Conservation (phyloP, 305 asterid genomes). For the Solanum chacoense region DNA sequence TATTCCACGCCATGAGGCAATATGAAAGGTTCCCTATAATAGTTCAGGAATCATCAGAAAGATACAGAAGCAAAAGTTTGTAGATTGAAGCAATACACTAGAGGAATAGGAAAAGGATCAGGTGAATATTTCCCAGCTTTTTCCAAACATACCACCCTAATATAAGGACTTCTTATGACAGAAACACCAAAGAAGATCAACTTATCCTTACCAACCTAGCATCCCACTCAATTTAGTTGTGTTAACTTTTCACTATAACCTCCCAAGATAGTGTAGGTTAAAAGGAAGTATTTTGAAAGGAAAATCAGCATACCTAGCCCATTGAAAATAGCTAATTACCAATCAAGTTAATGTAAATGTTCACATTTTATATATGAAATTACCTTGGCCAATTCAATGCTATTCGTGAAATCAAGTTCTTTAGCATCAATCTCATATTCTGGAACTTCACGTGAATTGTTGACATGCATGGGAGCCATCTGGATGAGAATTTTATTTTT, state of each 20-base stretch:
- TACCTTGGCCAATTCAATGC: slow-evolving; percentile 70
- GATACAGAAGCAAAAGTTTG: neutral
- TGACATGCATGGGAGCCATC: slow-evolving; percentile 88
- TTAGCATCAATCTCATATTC: slow-evolving; percentile 75
- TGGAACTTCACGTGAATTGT: slow-evolving; percentile 65
- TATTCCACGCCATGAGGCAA: slow-evolving; percentile 91
- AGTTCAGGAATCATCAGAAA: neutral
- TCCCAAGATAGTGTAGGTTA: neutral
- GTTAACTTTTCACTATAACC: neutral
- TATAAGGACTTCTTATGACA: neutral
- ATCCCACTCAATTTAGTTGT: neutral
- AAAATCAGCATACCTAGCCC: neutral
- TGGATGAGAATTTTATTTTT: slow-evolving; percentile 14
- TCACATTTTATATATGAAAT: neutral
- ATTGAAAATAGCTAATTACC: neutral
- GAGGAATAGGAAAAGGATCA: neutral
- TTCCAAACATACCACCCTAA: slow-evolving; percentile 1
- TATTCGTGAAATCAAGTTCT: slow-evolving; percentile 76
- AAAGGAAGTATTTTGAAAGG: neutral
- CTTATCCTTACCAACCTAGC: neutral
- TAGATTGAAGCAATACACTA: neutral
- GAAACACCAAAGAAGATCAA: neutral
- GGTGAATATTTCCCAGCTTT: neutral
- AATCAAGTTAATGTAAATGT: neutral
- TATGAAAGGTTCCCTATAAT: slow-evolving; percentile 69